A percentile compares a stretch with the other conserved stretches of the same genome.
Evolutionary conservation across 225 moss, liverwort and hornwort genomes (phyloP).

Genomic region (Marchantia paleacea): DNA sequence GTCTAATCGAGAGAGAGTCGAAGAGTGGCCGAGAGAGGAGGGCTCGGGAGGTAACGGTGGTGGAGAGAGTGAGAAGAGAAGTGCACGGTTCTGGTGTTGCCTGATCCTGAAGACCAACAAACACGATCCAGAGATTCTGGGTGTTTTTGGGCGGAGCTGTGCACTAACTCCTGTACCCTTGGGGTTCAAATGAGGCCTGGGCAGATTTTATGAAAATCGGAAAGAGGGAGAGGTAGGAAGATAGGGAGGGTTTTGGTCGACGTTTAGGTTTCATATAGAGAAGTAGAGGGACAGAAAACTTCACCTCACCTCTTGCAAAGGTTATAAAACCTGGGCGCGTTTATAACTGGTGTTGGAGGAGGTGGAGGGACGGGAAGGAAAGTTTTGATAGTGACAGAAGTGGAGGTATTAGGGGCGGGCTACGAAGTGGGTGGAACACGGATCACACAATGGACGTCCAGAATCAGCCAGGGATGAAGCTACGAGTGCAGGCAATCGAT

Average conservation of each 20-base stretch:
- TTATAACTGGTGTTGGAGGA: neutral
- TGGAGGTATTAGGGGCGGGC: neutral
- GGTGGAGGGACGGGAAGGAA: neutral
- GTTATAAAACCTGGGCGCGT: conserved; percentile 6
- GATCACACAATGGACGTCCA: conserved; percentile 28
- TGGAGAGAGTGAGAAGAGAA: neutral
- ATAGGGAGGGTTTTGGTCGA: conserved; percentile 5
- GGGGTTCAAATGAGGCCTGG: conserved; percentile 1
- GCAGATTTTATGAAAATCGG: neutral
- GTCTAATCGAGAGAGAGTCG: neutral
- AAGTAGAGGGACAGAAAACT: neutral
- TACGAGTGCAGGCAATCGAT: conserved; percentile 32
- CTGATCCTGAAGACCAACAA: conserved; percentile 8
- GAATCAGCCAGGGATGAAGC: conserved; percentile 20
- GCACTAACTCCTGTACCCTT: neutral
- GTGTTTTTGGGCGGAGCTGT: conserved; percentile 4
- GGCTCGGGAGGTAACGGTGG: neutral
- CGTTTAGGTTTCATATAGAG: conserved; percentile 1
- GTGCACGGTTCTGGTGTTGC: neutral
- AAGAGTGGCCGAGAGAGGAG: conserved; percentile 3
- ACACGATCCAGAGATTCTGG: conserved; percentile 20
- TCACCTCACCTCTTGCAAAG: neutral
- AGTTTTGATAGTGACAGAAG: neutral
- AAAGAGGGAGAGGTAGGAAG: neutral
- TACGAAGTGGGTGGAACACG: conserved; percentile 14